Conservation (phyloP, 768 basidiomycete species). For the Boletus pseudopeckii region DNA sequence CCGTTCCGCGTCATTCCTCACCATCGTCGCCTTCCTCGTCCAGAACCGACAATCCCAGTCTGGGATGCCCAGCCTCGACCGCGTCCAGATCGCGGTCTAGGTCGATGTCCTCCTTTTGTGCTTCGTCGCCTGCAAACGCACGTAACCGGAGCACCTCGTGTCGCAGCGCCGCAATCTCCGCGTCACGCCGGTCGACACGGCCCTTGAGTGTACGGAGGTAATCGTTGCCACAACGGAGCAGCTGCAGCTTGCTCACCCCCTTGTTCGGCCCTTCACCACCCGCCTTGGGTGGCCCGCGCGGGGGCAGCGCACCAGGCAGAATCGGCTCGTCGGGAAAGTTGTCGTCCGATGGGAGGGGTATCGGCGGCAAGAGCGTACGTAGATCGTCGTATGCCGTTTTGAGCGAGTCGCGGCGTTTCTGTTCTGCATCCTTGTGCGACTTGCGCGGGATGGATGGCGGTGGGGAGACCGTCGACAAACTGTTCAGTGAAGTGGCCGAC, state of each 20-base stretch:
- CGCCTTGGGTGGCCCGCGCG: slow-evolving; percentile 82
- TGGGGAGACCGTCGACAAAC: slow-evolving; percentile 29
- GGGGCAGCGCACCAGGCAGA: slow-evolving; percentile 85
- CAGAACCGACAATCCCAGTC: slow-evolving; percentile 21
- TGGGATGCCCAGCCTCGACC: slow-evolving; percentile 19
- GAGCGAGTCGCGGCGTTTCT: slow-evolving; percentile 93
- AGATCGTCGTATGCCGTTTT: slow-evolving; percentile 92
- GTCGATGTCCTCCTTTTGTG: slow-evolving; percentile 23
- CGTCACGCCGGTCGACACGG: slow-evolving; percentile 75
- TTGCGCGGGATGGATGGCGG: slow-evolving; percentile 59
- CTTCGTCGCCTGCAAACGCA: slow-evolving; percentile 26
- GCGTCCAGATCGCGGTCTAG: slow-evolving; percentile 31
- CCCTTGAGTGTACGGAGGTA: slow-evolving; percentile 75
- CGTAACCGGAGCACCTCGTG: slow-evolving; percentile 64
- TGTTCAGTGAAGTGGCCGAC: slow-evolving; percentile 26
- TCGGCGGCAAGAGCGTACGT: slow-evolving; percentile 79
- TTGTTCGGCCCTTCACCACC: slow-evolving; percentile 92
- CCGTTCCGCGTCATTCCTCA: slow-evolving; percentile 16
- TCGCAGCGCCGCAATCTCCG: slow-evolving; percentile 67
- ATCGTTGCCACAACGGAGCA: slow-evolving; percentile 88
- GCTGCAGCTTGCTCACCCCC: slow-evolving; percentile 88
- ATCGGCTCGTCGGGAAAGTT: slow-evolving; percentile 68
- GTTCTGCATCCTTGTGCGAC: slow-evolving; percentile 95
- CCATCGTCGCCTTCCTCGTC: slow-evolving; percentile 35
- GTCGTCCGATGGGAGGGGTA: slow-evolving; percentile 76